Conservation (phyloP, 2,329 filamentous ascomycete genomes). For the Microascus cirrosus region DNA sequence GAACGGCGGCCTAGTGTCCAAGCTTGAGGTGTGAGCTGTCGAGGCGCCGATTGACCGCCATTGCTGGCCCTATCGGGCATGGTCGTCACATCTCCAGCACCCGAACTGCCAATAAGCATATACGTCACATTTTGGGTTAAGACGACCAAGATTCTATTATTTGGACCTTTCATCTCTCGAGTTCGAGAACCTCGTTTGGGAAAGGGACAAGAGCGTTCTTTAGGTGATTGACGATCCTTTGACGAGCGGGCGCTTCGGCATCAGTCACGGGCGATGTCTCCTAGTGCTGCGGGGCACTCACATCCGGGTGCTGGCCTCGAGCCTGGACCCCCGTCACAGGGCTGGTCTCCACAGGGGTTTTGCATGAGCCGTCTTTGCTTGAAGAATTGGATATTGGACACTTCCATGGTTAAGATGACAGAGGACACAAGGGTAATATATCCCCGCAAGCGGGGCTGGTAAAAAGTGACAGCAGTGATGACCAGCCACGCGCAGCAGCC, state of each 20-base stretch:
- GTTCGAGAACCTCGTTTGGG: not conserved
- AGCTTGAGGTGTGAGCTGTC: not conserved
- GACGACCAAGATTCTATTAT: not conserved
- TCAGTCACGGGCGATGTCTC: not conserved
- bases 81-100: slow-evolving; percentile 1
- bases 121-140: not conserved
- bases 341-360: not conserved
- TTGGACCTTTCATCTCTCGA: not conserved
- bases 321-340: not conserved
- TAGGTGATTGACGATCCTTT: not conserved
- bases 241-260: not conserved
- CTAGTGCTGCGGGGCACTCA: too few species aligned
- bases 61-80: slow-evolving; percentile 1
- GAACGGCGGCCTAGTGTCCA: not conserved
- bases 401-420: not conserved
- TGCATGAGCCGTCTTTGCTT: not conserved
- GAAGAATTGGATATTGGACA: slow-evolving; percentile 2
- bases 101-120: not conserved
- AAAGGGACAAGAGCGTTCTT: not conserved
- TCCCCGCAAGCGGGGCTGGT: not conserved
- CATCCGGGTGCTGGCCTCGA: not conserved
- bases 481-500: not conserved
- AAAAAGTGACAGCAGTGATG: not conserved
- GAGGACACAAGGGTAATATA: not conserved
- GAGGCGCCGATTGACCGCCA: not conserved